Evolutionary conservation across 2,329 filamentous ascomycete species (phyloP).

Genomic region (Ophiostoma angusticollis): DNA sequence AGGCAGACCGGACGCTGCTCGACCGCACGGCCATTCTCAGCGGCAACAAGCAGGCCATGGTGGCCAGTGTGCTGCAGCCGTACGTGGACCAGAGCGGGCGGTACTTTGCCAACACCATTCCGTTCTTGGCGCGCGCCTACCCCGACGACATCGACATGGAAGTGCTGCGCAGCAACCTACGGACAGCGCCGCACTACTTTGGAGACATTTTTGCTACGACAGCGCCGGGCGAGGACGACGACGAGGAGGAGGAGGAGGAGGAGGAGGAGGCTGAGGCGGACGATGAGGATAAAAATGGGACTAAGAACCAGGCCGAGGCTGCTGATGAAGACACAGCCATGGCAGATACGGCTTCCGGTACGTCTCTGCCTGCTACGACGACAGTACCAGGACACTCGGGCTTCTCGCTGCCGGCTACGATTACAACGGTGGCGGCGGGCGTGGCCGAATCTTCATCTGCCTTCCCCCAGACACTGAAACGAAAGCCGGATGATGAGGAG

Average conservation of each 20-base stretch:
- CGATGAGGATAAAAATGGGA: too few relatives aligned
- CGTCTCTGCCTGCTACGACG: too few relatives aligned
- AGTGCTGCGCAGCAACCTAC: conserved; percentile 50
- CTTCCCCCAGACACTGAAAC: conserved; percentile 23
- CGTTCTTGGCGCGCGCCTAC: conserved; percentile 59
- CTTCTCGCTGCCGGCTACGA: conserved; percentile 7
- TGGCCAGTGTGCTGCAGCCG: conserved; percentile 73
- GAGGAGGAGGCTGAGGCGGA: conserved; percentile 22
- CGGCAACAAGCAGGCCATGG: conserved; percentile 56
- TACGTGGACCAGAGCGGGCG: conserved; percentile 50
- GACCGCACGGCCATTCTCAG: conserved; percentile 70
- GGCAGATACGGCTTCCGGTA: conserved; percentile 14
- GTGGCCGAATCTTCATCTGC: too few relatives aligned
- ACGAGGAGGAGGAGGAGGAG: conserved; percentile 36
- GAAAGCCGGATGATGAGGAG: conserved; percentile 31
- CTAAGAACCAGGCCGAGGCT: too few relatives aligned
- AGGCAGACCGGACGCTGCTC: conserved; percentile 58
- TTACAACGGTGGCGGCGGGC: too few relatives aligned
- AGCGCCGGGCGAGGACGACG: conserved; percentile 4
- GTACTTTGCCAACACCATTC: conserved; percentile 61
- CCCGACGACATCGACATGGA: conserved; percentile 55
- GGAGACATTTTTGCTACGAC: conserved; percentile 17
- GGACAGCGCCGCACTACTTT: conserved; percentile 22
- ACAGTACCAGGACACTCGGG: background rate
- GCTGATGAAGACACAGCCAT: conserved; percentile 24